phyloP scores from a whole-genome alignment of 306 rosid species.

The Luffa acutangula region DNA sequence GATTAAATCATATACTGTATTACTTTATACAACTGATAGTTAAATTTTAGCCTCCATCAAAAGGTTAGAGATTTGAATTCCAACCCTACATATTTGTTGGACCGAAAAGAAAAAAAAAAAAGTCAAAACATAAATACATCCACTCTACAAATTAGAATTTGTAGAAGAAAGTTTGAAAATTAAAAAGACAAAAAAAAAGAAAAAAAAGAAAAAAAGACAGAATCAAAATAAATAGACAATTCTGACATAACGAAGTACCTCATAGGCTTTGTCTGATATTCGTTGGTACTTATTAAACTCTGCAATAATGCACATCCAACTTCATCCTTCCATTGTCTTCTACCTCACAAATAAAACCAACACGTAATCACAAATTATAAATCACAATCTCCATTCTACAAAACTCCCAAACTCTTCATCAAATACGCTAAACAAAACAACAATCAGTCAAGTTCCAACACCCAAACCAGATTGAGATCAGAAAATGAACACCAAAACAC shows the following conservation, averaged over 20 bases:
- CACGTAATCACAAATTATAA: neutral
- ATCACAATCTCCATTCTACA: neutral
- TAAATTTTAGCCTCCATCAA: no score
- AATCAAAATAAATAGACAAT: neutral
- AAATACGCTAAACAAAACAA: neutral
- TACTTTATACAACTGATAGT: no score
- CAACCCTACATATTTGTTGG: no score
- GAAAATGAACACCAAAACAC: neutral
- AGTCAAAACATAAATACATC: neutral
- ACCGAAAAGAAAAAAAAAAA: no score
- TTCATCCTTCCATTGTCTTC: neutral
- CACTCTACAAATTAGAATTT: neutral
- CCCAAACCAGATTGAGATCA: neutral
- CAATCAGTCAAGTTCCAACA: neutral
- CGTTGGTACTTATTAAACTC: neutral
- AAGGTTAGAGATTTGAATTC: no score
- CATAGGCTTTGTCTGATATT: neutral
- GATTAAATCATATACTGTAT: neutral
- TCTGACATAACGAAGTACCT: slow-evolving; percentile 6
- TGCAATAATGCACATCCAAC: neutral
- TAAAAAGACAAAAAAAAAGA: neutral
- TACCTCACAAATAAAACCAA: neutral
- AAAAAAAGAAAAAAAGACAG: neutral
- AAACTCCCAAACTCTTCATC: neutral
- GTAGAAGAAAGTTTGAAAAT: neutral